Conservation (phyloP, 2,329 filamentous ascomycete genomes). For the Sporothrix schenckii region DNA sequence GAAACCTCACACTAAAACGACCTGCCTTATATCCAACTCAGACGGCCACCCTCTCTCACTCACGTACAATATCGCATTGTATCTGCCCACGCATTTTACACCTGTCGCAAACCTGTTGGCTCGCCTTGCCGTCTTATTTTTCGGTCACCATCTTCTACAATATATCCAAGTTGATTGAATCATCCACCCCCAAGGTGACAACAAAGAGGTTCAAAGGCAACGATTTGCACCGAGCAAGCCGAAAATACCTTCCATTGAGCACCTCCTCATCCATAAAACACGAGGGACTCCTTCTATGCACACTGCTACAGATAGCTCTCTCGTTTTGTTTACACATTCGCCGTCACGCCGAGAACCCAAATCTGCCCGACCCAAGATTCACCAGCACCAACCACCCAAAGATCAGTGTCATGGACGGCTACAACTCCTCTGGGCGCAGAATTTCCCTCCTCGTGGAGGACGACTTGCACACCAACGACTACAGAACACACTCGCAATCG, state of each 20-base stretch:
- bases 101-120: constrained; percentile 4
- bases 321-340: constrained; percentile 11
- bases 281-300: neutral
- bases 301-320: neutral
- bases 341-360: neutral
- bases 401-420: constrained; percentile 54
- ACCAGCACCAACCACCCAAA: constrained; percentile 13
- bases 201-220: constrained; percentile 19
- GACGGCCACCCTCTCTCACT: neutral
- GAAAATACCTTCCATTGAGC: constrained; percentile 13
- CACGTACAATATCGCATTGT: constrained; percentile 14
- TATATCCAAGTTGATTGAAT: constrained; percentile 19
- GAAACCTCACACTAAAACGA: constrained; percentile 13
- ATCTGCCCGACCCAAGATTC: constrained; percentile 6
- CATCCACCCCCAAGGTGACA: constrained; percentile 26
- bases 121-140: neutral
- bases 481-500: constrained; percentile 42
- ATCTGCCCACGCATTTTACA: neutral
- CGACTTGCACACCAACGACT: constrained; percentile 35
- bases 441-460: constrained; percentile 65
- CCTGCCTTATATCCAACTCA: neutral
- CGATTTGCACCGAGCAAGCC: constrained; percentile 14
- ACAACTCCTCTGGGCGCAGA: constrained; percentile 59
- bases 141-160: constrained; percentile 12
- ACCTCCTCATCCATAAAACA: neutral